Evolutionary conservation across 2,329 filamentous ascomycete genomes (phyloP).

Genomic region (Lecanicillium sp.): DNA sequence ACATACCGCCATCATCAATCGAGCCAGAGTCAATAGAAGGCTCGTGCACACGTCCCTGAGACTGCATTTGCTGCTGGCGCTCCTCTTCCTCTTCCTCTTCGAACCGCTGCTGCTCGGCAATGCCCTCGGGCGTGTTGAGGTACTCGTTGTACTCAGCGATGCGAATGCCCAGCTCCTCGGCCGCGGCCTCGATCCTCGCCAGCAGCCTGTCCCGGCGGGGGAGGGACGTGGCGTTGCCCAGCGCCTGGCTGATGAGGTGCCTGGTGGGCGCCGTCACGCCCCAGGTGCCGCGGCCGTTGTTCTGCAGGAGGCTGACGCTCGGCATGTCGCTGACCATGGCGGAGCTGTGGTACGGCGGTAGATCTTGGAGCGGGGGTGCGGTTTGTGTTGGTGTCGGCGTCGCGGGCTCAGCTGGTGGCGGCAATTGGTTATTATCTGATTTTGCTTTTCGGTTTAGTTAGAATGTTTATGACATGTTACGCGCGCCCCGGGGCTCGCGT

Average conservation of each 20-base stretch:
- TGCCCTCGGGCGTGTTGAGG: constrained; percentile 17
- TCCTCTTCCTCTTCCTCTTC: constrained; percentile 16
- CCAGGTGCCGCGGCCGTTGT: constrained; percentile 29
- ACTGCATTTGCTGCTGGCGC: constrained; percentile 11
- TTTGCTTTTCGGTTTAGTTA: too few relatives aligned
- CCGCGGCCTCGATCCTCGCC: constrained; percentile 44
- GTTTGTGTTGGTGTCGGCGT: too few relatives aligned
- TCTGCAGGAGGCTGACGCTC: constrained; percentile 9
- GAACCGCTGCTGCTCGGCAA: constrained; percentile 18
- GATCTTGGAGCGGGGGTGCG: too few relatives aligned
- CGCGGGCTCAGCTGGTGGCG: too few relatives aligned
- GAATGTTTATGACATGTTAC: too few relatives aligned
- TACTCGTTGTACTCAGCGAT: constrained; percentile 45
- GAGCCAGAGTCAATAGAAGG: too few relatives aligned
- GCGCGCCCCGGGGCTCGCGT: too few relatives aligned
- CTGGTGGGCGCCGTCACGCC: constrained; percentile 13
- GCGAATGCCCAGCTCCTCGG: constrained; percentile 46
- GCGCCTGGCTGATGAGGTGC: constrained; percentile 26
- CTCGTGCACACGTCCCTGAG: constrained; percentile 3
- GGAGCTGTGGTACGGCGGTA: constrained; percentile 7
- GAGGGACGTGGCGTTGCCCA: constrained; percentile 35
- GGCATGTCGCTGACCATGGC: constrained; percentile 11
- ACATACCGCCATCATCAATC: too few relatives aligned
- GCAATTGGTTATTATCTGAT: too few relatives aligned
- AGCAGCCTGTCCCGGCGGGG: constrained; percentile 38